Conservation (phyloP, 2,329 filamentous ascomycete genomes). For the Aspergillus unguis region DNA sequence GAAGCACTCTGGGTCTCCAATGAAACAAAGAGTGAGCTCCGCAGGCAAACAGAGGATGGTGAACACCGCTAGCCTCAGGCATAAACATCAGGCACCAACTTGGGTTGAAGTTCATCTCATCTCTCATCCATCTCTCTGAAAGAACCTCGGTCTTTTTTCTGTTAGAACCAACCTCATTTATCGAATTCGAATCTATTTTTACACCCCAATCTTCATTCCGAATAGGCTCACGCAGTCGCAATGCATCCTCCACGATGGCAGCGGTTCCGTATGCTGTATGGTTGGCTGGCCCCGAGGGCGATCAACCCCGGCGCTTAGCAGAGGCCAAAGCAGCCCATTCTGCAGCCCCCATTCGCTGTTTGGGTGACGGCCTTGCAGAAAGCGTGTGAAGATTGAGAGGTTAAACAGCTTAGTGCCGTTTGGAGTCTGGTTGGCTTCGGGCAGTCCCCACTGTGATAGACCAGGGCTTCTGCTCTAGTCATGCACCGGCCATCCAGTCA, state of each 20-base stretch:
- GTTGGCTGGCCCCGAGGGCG: slow-evolving; percentile 26
- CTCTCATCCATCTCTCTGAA: neutral
- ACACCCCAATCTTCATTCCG: neutral
- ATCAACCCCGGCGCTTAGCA: slow-evolving; percentile 31
- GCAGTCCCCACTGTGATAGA: slow-evolving; percentile 33
- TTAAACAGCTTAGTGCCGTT: slow-evolving; percentile 6
- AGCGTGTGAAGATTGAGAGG: slow-evolving; percentile 7
- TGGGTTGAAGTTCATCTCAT: no score
- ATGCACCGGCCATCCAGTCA: slow-evolving; percentile 27
- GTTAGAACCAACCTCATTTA: neutral
- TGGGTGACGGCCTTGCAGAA: slow-evolving; percentile 22
- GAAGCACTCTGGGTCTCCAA: no score
- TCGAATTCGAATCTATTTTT: slow-evolving; percentile 8
- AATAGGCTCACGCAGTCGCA: neutral
- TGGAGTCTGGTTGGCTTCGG: slow-evolving; percentile 12
- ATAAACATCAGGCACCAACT: no score
- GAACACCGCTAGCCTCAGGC: no score
- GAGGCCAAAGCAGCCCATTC: slow-evolving; percentile 22
- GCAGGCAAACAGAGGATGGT: no score
- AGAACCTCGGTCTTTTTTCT: no score
- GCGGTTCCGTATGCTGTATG: slow-evolving; percentile 29
- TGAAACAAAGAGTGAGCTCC: no score
- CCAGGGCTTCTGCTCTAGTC: slow-evolving; percentile 22
- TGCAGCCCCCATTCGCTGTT: slow-evolving; percentile 16
- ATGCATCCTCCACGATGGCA: slow-evolving; percentile 5